Evolutionary conservation across 1,284 basidiomycete species (phyloP), one percentile per base, ranked within the genome.

Genomic region (Ustilago curta): DNA sequence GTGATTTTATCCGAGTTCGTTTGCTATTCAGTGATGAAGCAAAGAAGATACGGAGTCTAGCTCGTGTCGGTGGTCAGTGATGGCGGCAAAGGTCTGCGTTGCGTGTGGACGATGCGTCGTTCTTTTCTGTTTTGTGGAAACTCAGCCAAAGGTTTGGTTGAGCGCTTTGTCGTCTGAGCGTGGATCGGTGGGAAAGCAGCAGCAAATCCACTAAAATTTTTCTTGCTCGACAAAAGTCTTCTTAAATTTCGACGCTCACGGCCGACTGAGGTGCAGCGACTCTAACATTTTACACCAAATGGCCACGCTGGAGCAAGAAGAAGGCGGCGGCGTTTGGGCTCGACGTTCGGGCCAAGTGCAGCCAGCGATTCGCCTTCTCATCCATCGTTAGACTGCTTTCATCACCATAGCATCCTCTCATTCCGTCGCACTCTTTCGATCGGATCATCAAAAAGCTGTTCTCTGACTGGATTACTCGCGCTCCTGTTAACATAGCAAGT

Each of bases 281-380:
- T 58, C 39, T 67, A 65, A 65, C 62, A 65, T 2, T 4, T 31
- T 27, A 8, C n/a, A 9, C 40, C 4, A 19, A 18, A 35, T 7
- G 12, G 65, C 59, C 65, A 68, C 65, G 65, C 51, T 68, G 59
- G 63, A 66, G n/a, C n/a, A n/a, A 25, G 59, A 68, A 57, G 50
- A 55, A 48, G 45, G 48, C 40, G 47, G 48, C 40, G 39, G 27
- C 12, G 8, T 18, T 37, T 43, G 16, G 35, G 32, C 42, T 35
- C 42, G 54, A 61, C 59, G 65, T 68, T 68, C 18, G 65, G 65
- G 59, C 65, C 65, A 62, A 49, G 19, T 58, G 25, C 37, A 29
- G 0, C 39, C 25, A 23, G 27, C 14, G 16, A 47, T 29, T 27
- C 47, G 8, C 27, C n/a, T 25, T 31, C 47, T 48, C 16, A 47